Base-by-base conservation (phyloP, 202 grass and related monocot species). In the Musa balbisiana region DNA sequence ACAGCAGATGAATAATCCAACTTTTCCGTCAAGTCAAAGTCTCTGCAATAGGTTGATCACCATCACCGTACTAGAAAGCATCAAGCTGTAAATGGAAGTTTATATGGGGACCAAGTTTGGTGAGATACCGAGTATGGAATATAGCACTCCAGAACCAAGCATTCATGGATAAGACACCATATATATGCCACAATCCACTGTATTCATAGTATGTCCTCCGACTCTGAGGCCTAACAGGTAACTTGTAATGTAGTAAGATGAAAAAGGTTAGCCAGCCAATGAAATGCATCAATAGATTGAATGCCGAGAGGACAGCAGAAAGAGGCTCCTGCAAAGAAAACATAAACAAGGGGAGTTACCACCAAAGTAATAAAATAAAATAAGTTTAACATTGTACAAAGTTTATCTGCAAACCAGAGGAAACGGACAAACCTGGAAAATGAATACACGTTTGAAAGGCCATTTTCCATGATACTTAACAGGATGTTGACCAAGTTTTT, bases 401-500 rank as follows among this genome's bases (percentile, higher is more conserved):
- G 33, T 43, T 43, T 43, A 43, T 43, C 33, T 43, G 33, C 0
- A 59, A 78, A 22, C 11, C 62, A 17, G 2, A 6, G 50, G 6
- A 16, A 65, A 59, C 27, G 62, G n/a, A 60, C 43, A 80, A 74
- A 89, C 94, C 91, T 98, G 88, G 73, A 98, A 91, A 10, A 93
- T 63, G 55, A 73, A 91, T 79, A 89, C 75, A 83, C 87, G 88
- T 51, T 80, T 80, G 74, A 89, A 89, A 10, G 94, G 90, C 94
- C 94, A 98, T 74, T 91, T 93, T 62, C 94, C 94, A 86, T 93
- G 93, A 87, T 93, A 97, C 67, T 97, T 97, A 64, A 93, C 83
- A 82, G 88, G 82, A 59, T 13, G 70, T 1, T 87, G 88, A 51
- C 90, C 94, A 79, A 80, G 80, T 81, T 81, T 80, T 55, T 85